Base-by-base conservation (phyloP, 1,284 basidiomycete species). In the Puccinia horiana region DNA sequence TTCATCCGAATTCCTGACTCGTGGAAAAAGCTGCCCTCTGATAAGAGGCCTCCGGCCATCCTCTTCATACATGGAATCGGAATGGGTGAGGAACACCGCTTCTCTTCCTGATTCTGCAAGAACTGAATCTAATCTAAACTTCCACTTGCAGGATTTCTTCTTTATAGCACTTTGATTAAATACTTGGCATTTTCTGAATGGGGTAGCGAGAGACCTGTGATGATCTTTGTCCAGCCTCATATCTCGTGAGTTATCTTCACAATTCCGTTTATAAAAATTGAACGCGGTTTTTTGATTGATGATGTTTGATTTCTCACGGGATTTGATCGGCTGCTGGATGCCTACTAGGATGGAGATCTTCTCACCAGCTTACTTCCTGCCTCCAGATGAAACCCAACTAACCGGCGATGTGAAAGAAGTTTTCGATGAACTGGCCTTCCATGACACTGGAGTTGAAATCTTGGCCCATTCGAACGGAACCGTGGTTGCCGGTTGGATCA, bases 261-360 rank as follows among this genome's bases (percentile, higher is more conserved):
- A 32, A 18, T 44, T 16, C 37, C 40, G 12, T 20, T 18, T 72
- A 4, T 23, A 72, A n/a, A n/a, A 44, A 29, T 4, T 72, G 44
- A 23, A 16, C 8, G 20, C 16, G 42, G 35, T 5, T 61, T 26
- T 29, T 49, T 47, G 14, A 26, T 52, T 58, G 35, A 44, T 63
- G 26, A 26, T 58, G 26, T n/a, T 23, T 54, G 35, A 14, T 16
- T 18, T 58, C 32, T 37, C 18, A 35, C n/a, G 16, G 32, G 14
- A 26, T 52, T 35, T 14, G 26, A 26, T 4, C 23, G 56, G 29
- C 49, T 40, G 37, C 49, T 40, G 5, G n/a, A 52, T 23, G 44
- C 32, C 23, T 76, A 52, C 32, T 70, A 80, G 78, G n/a, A 81
- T 81, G 79, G 56, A 74, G 47, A 81, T 81, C 14, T 74, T 81